Conservation (phyloP, 2,329 filamentous ascomycete genomes). For the Nothomitra cinnamomea region DNA sequence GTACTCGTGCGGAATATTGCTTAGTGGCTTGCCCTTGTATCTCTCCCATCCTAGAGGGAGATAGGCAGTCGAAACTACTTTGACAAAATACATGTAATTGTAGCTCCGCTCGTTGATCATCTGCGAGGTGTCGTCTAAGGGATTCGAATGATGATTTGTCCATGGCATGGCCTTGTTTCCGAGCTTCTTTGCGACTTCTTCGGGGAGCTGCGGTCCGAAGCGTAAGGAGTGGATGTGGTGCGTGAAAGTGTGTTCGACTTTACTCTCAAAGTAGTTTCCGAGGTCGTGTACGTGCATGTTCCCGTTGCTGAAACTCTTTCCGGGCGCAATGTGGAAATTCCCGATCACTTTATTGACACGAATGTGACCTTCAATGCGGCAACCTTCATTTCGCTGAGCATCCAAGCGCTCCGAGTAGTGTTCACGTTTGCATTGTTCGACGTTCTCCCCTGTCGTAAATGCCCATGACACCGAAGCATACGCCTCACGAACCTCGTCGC, state of each 20-base stretch:
- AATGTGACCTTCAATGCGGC: conserved; percentile 78
- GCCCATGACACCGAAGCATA: conserved; percentile 85
- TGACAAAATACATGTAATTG: conserved; percentile 99
- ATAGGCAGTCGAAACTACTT: conserved; percentile 93
- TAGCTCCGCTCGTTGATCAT: conserved; percentile 63
- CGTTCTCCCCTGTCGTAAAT: conserved; percentile 78
- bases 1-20: conserved; percentile 29
- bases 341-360: conserved; percentile 97
- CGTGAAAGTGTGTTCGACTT: conserved; percentile 68
- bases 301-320: conserved; percentile 86
- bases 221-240: conserved; percentile 78
- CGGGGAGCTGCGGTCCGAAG: conserved; percentile 82
- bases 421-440: conserved; percentile 90
- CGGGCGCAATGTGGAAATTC: conserved; percentile 96
- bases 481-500: conserved; percentile 88
- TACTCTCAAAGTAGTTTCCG: conserved; percentile 77
- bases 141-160: conserved; percentile 86
- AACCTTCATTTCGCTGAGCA: conserved; percentile 77
- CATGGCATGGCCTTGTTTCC: conserved; percentile 41
- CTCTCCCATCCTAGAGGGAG: conserved; percentile 79
- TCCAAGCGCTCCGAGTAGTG: conserved; percentile 84
- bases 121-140: conserved; percentile 67
- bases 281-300: conserved; percentile 97
- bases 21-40: conserved; percentile 24
- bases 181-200: conserved; percentile 45